Percentiles rank a stretch among this genome's conserved stretches.
phyloP scores from a whole-genome alignment of 179 eudicot genomes.

The Silene coronaria region DNA sequence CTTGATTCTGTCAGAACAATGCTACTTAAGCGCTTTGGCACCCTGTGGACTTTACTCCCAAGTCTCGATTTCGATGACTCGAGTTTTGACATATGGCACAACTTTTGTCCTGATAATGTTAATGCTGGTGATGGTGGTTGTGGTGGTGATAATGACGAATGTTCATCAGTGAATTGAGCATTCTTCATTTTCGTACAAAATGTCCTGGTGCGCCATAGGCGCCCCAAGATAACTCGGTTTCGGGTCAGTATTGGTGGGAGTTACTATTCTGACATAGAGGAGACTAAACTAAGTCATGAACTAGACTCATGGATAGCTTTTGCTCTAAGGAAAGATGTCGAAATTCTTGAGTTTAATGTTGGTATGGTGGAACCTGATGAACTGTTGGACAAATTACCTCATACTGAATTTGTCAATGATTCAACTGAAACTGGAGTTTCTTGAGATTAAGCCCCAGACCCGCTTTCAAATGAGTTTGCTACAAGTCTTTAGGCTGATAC shows the following conservation, averaged over 20 bases:
- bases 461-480: constrained; percentile 10
- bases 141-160: neutral
- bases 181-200: constrained; percentile 18
- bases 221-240: constrained; percentile 1
- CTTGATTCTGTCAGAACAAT: constrained; percentile 19
- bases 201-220: constrained; percentile 5
- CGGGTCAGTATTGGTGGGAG: neutral
- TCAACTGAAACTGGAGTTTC: constrained; percentile 8
- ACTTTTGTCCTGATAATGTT: neutral
- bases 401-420: constrained; percentile 6
- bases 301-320: constrained; percentile 8
- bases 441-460: constrained; percentile 5
- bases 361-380: constrained; percentile 7
- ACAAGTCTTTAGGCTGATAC: constrained; percentile 13
- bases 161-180: neutral
- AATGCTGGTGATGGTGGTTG: neutral
- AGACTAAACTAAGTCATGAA: constrained; percentile 1
- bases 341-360: constrained; percentile 14
- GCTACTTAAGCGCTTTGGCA: constrained; percentile 14
- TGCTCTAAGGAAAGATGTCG: constrained; percentile 15
- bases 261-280: neutral
- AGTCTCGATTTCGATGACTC: constrained; percentile 15
- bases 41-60: constrained; percentile 21
- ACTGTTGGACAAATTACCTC: neutral
- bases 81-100: neutral